A percentile compares a stretch with the other conserved stretches of the same genome.
phyloP scores from a whole-genome alignment of 2,329 filamentous ascomycete genomes.

The Alternaria sp. region DNA sequence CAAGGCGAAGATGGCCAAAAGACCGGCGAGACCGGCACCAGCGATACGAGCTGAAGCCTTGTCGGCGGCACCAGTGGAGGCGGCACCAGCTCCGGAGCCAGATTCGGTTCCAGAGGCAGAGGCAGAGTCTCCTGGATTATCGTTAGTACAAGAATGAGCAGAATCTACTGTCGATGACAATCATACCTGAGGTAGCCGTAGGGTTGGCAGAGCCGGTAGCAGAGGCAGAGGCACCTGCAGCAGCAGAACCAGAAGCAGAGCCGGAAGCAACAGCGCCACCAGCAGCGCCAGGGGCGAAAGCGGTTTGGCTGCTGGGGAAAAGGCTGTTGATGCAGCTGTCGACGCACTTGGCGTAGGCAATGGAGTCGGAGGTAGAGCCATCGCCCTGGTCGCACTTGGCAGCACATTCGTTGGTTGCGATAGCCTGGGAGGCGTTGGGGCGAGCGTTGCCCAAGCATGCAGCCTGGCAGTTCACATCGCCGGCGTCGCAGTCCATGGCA shows the following conservation, averaged over 20 bases:
- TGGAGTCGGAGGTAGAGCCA: slow-evolving; percentile 54
- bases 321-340: slow-evolving; percentile 56
- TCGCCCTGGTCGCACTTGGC: slow-evolving; percentile 60
- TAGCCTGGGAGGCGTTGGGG: slow-evolving; percentile 57
- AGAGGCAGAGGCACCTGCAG: slow-evolving; percentile 26
- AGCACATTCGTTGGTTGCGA: slow-evolving; percentile 60
- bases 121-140: neutral
- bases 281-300: slow-evolving; percentile 25
- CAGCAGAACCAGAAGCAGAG: slow-evolving; percentile 28
- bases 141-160: neutral
- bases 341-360: slow-evolving; percentile 57
- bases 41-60: slow-evolving; percentile 37
- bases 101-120: slow-evolving; percentile 29
- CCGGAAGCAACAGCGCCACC: slow-evolving; percentile 28
- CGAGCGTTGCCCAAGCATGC: slow-evolving; percentile 59
- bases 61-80: slow-evolving; percentile 40
- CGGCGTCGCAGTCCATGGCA: slow-evolving; percentile 46
- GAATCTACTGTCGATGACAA: neutral
- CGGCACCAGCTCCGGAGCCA: slow-evolving; percentile 26
- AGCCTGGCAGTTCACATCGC: slow-evolving; percentile 60
- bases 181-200: slow-evolving; percentile 4
- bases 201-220: slow-evolving; percentile 17
- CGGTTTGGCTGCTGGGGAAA: slow-evolving; percentile 53
- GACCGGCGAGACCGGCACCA: slow-evolving; percentile 45
- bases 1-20: slow-evolving; percentile 48